Base-by-base conservation (phyloP, 805 yeast genomes). In the Groenewaldozyma tartarivorans region DNA sequence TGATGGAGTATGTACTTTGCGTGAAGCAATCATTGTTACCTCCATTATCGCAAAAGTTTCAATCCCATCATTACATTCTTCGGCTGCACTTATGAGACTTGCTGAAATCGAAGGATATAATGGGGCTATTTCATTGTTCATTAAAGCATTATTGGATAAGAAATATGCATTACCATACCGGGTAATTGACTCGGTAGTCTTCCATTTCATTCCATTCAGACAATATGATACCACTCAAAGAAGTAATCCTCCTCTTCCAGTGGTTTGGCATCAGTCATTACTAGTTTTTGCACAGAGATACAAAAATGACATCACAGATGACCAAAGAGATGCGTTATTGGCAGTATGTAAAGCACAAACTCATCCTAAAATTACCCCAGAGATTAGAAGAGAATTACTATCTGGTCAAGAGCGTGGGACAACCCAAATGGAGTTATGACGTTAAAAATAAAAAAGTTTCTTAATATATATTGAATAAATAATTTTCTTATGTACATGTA, bases 221-320 rank as follows among this genome's bases (percentile, higher is more conserved):
- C 46, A 51, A 34, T 42, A 43, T 29, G 33, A 39, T 11, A 51
- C 54, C 38, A 74, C 73, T 38, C 7, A 24, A 24, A 7, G 29
- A 24, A 13, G 29, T 9, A 13, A 13, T 24, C 11, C 11, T 13
- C 29, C 29, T 9, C 70, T 92, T 57, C 97, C 98, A 5, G 83
- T 92, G 15, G 90, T 90, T 29, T 92, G 98, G 97, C 97, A 94
- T 61, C 94, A 90, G 61, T 90, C 96, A 2, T 82, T 92, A 57
- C 69, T 92, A 43, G 81, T 92, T 1, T 92, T 92, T 67, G 95
- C 96, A 27, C 96, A 88, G 66, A 74, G 96, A 49, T 92, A 92
- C 60, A 92, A 90, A 62, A 90, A 92, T 57, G 98, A 92, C 68
- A 85, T 92, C 44, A 92, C 98, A n/a, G 95, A 86, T 53, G 99